Percentiles rank a stretch among this genome's conserved stretches.
phyloP scores from a whole-genome alignment of 441 rosid genomes.

The Daphne laureola region DNA sequence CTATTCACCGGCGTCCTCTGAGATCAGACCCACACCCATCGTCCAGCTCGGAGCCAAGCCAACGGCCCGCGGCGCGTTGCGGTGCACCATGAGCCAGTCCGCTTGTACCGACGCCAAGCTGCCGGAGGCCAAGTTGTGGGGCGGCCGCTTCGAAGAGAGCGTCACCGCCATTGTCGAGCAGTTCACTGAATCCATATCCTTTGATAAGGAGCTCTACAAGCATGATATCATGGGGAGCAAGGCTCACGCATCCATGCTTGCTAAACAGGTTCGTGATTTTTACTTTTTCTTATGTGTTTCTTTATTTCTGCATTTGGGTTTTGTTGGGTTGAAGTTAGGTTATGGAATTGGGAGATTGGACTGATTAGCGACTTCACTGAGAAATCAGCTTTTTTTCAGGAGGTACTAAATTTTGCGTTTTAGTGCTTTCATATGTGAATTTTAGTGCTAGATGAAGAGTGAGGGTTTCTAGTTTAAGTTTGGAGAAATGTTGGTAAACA shows the following conservation, averaged over 20 bases:
- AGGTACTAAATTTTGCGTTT: no score
- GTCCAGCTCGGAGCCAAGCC: conserved; percentile 16
- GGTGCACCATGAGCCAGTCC: conserved; percentile 40
- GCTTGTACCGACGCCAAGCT: conserved; percentile 17
- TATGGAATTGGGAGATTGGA: conserved; percentile 3
- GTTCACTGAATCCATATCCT: conserved; percentile 89
- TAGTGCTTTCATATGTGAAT: no score
- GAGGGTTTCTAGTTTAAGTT: no score
- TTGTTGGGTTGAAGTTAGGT: conserved; percentile 9
- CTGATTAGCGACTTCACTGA: no score
- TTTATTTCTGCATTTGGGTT: neutral
- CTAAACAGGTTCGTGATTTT: conserved; percentile 43
- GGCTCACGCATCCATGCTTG: conserved; percentile 96
- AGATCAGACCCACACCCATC: conserved; percentile 14
- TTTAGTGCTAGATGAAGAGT: no score
- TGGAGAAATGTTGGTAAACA: no score
- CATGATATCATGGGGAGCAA: conserved; percentile 90
- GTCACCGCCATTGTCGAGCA: conserved; percentile 79
- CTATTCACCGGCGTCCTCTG: conserved; percentile 2
- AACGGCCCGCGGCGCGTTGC: conserved; percentile 20
- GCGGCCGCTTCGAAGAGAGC: conserved; percentile 89
- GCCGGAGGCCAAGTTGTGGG: conserved; percentile 88
- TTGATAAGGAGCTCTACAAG: conserved; percentile 74
- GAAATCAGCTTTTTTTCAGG: no score
- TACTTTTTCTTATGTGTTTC: no score